Evolutionary conservation across 2,329 filamentous ascomycete genomes (phyloP).

Genomic region (Gnomoniopsis smithogilvyi): DNA sequence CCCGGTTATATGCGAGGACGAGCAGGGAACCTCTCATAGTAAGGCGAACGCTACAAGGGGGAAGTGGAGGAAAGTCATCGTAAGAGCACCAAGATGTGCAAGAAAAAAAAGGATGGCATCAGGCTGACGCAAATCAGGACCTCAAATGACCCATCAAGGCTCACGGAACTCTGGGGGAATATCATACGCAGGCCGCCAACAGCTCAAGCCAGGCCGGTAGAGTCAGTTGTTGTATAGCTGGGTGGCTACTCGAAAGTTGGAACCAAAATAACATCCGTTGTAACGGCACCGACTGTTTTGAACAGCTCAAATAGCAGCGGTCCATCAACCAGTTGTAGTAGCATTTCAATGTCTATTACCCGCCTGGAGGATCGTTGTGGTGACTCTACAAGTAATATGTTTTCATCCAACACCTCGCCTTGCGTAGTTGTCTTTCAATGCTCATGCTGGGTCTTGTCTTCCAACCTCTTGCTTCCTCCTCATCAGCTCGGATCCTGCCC

Average conservation of each 20-base stretch:
- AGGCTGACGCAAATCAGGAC: neutral
- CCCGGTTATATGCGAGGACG: too few relatives aligned
- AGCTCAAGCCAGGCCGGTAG: neutral
- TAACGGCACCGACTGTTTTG: neutral
- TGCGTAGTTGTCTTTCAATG: conserved; percentile 8
- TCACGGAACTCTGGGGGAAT: too few relatives aligned
- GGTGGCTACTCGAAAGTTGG: neutral
- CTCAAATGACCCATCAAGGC: neutral
- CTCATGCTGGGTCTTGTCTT: conserved; percentile 8
- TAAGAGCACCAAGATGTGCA: neutral
- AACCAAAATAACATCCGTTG: neutral
- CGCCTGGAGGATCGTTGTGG: neutral
- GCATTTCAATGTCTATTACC: neutral
- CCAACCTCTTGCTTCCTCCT: neutral
- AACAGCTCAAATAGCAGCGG: too few relatives aligned
- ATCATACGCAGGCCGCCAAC: neutral
- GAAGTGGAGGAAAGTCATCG: neutral
- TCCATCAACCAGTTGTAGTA: neutral
- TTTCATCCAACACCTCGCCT: conserved; percentile 13
- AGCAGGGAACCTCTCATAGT: too few relatives aligned
- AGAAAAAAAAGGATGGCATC: neutral
- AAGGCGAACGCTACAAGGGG: neutral
- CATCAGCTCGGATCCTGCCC: neutral
- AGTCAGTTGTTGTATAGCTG: neutral
- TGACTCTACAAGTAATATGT: conserved; percentile 4